Evolutionary conservation across 805 yeast species (phyloP).

Genomic region (Kuraishia molischiana): DNA sequence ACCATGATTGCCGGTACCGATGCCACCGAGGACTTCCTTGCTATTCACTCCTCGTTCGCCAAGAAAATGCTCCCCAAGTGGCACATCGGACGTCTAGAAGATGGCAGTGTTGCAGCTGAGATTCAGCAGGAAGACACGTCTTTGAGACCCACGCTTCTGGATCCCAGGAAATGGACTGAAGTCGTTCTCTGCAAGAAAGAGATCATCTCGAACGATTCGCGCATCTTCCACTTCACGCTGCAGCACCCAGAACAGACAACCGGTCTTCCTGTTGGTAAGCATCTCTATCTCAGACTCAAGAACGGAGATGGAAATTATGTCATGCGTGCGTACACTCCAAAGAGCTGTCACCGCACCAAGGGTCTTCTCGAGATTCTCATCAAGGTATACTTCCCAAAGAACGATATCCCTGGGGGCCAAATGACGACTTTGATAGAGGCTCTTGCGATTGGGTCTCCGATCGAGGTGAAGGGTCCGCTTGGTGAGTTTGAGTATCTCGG

Average conservation of each 20-base stretch:
- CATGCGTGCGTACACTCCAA: slow-evolving; percentile 25
- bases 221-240: slow-evolving; percentile 19
- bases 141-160: slow-evolving; percentile 10
- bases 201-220: slow-evolving; percentile 17
- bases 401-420: slow-evolving; percentile 20
- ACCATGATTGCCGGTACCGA: slow-evolving; percentile 17
- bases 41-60: slow-evolving; percentile 22
- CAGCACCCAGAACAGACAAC: slow-evolving; percentile 20
- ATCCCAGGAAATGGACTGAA: slow-evolving; percentile 21
- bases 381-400: slow-evolving; percentile 22
- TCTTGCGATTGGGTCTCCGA: slow-evolving; percentile 11
- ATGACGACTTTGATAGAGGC: slow-evolving; percentile 19
- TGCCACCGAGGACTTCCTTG: slow-evolving; percentile 22
- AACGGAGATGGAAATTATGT: slow-evolving; percentile 15
- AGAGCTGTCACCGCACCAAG: slow-evolving; percentile 14
- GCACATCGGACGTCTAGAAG: slow-evolving; percentile 15
- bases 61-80: slow-evolving; percentile 15
- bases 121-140: slow-evolving; percentile 1
- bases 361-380: slow-evolving; percentile 20
- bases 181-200: slow-evolving; percentile 12
- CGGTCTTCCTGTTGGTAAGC: slow-evolving; percentile 23
- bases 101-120: neutral
- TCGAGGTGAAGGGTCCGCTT: slow-evolving; percentile 21
- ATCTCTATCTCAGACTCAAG: slow-evolving; percentile 17
- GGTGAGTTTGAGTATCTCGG: slow-evolving; percentile 19